phyloP scores from a whole-genome alignment of 2,329 filamentous ascomycete genomes.

The Cladophialophora yegresii region DNA sequence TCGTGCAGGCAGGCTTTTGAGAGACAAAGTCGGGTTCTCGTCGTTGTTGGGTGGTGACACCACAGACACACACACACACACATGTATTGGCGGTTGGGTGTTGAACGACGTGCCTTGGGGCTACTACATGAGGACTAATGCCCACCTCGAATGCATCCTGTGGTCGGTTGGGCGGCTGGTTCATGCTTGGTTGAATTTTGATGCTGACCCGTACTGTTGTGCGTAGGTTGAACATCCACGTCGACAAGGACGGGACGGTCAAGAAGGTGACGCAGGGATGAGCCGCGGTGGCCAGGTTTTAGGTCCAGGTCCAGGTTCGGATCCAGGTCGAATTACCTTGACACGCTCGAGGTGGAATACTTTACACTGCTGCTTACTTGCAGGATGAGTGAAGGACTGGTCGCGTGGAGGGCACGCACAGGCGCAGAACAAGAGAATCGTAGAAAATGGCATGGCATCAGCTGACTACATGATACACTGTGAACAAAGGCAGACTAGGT shows the following conservation, averaged over 20 bases:
- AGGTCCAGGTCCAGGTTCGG: neutral
- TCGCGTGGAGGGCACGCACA: no score
- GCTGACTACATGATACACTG: neutral
- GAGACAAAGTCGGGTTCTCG: no score
- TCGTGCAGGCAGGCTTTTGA: no score
- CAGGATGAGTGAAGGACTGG: neutral
- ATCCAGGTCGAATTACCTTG: neutral
- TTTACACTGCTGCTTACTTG: neutral
- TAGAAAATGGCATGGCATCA: neutral
- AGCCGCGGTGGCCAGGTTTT: neutral
- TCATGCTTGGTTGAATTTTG: neutral
- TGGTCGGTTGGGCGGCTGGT: no score
- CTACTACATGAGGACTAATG: no score
- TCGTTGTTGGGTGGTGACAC: no score
- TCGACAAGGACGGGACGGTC: slow-evolving; percentile 49
- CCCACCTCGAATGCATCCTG: no score
- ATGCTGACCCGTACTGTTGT: neutral
- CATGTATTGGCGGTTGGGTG: no score
- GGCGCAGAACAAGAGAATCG: neutral
- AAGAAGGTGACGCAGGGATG: slow-evolving; percentile 44
- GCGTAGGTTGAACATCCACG: slow-evolving; percentile 48
- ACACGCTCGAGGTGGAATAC: neutral
- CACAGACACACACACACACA: no score
- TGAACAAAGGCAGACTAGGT: neutral
- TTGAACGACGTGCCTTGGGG: no score